Evolutionary conservation across 1,139 yeast genomes (phyloP), one percentile per base, ranked within the genome.

Genomic region (Candida neerlandica): DNA sequence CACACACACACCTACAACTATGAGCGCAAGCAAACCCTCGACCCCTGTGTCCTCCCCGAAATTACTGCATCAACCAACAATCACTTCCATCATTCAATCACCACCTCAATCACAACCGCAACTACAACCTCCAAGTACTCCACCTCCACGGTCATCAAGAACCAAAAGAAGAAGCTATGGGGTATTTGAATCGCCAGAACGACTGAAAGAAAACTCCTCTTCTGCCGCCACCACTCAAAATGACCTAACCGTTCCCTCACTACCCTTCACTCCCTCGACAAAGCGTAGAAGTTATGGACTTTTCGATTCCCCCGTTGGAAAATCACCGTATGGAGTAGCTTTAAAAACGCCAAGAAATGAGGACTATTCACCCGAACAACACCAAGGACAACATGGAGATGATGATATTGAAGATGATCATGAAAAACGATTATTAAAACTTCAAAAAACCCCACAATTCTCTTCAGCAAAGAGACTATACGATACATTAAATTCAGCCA

Each of bases 251-350:
- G 19, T 42, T n/a, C 44, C 33, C 11, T 15, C 44, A 18, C 55
- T 74, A 30, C 78, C 78, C 41, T 69, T 69, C 50, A 69, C 77
- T 4, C 80, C 80, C 3, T 67, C 76, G 3, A 58, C 69, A 51
- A 75, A 75, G 51, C 55, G 80, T 18, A 60, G 67, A 40, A 69
- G 61, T 52, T 62, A 71, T 2, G 73, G 70, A 11, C 53, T 58
- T 41, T 60, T 62, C 47, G 64, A 65, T 55, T 64, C 71, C 9
- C 77, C 77, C 0, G 76, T 70, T 46, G 66, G 64, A 49, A 66
- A 60, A 51, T 53, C 72, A n/a, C 75, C 75, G 3, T 65, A 65
- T 52, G 57, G 57, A 32, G 59, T 64, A 3, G 56, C 61, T 23
- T 63, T 74, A 46, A 71, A 71, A 50, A 73, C 79, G 4, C 78